Evolutionary conservation across 345 rosid genomes (phyloP), one percentile per base, ranked within the genome.

Genomic region (Camelina laxa): DNA sequence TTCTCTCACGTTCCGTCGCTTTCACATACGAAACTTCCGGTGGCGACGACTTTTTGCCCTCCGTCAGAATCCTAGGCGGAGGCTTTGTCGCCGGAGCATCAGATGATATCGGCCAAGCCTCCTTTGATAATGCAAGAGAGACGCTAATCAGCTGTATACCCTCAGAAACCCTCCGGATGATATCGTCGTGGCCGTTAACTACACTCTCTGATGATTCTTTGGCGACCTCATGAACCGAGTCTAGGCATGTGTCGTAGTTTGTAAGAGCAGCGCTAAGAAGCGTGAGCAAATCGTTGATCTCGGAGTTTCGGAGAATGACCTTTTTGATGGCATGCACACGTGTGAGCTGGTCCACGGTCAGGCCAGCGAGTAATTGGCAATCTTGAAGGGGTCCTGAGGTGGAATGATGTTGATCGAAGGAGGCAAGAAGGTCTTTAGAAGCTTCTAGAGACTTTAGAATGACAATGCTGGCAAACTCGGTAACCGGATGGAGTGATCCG

Each of bases 181-280:
- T n/a, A 8, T 65, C 44, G 5, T 35, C 24, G 24, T 45, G 38
- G 41, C 44, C 27, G 24, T 36, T 36, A 60, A 31, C 58, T 9
- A n/a, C 9, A 36, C 12, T 39, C 53, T 22, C 30, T 6, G 58
- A 16, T 1, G 47, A 41, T 33, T 73, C 24, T 65, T 50, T 49
- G 4, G 20, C 24, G 4, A 21, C 59, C 22, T 74, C 65, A 36
- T 9, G 67, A 75, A 59, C 13, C 35, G 78, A 75, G 22, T 47
- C 77, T 13, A 54, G 30, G 39, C 84, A 74, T 30, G 81, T 78
- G 21, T 81, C 67, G 58, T 69, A 41, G 55, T 81, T 81, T 1
- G 84, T 74, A n/a, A 78, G 27, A 31, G 53, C 57, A 9, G 81
- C 77, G 35, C 84, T 81, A 31, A 81, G 81, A 30, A 74, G 45